Base-by-base conservation (phyloP, 2,329 filamentous ascomycete species). In the Shiraia sp. region DNA sequence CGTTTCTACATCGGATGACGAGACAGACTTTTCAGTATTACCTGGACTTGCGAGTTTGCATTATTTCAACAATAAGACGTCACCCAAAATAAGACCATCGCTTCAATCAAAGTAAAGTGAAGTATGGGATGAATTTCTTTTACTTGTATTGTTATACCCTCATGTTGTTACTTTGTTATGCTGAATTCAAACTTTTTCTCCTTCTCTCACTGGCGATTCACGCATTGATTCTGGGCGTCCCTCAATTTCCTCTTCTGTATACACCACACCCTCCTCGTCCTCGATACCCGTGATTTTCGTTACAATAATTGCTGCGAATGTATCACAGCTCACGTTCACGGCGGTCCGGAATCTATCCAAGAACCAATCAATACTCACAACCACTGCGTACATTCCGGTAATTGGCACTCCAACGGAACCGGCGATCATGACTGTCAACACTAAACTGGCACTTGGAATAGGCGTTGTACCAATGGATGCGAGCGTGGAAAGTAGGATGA, bases 281-380 rank as follows among this genome's bases (percentile, higher is more conserved):
- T 32, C 40, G 14, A 64, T 63, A 22, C 68, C 69, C 0, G 73
- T 74, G 15, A 75, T 49, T 42, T 72, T 72, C 2, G 59, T 51
- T 3, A 76, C 51, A 19, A 76, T 58, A 2, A 51, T 54, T 2
- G 70, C 72, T 1, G 72, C 75, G 41, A 72, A 79, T 1, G 77
- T 46, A 55, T 80, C 77, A n/a, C 75, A 74, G 25, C 69, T 73
- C 30, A 80, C 76, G 45, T 80, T 80, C 39, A 74, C 55, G 3
- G 73, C 71, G 0, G 77, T 80, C 10, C 78, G 69, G 70, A 80
- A 80, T 19, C 77, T 74, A 59, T 80, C 78, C n/a, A 79, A 65
- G 58, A 80, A 74, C 77, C 76, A 80, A 48, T 79, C 77, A 31
- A 79, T 79, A 16, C 76, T 76, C 2, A 79, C 72, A 10, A 79